Base-by-base conservation (phyloP, 1,139 yeast species). In the Sugiyamaella xylanicola region DNA sequence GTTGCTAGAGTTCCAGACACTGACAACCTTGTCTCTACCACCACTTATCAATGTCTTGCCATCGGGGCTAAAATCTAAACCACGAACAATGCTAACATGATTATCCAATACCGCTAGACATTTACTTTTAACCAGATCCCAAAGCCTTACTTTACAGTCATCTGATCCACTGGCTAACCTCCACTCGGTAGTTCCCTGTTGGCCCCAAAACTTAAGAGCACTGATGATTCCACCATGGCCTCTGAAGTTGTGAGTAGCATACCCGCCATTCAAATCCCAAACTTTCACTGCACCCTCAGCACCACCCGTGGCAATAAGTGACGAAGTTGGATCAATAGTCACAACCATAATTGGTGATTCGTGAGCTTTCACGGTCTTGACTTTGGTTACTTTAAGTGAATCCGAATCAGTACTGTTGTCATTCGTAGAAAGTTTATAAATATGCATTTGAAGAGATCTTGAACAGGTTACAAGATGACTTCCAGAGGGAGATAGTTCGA, bases 151-250 rank as follows among this genome's bases (percentile, higher is more conserved):
- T 11, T 82, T 78, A 54, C 76, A 67, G 58, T 97, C 98, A 77
- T 85, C 88, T 29, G 93, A 87, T 64, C 96, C 97, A 65, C 90
- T 82, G 15, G 90, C 87, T 58, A 93, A 77, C 65, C 78, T 78
- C 98, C 98, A 93, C 55, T 82, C 78, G 11, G 81, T 74, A 2
- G 86, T 77, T 62, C 87, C 85, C 3, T 68, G 66, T 51, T 83
- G 75, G 56, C 85, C 86, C 68, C 80, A 78, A 70, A 93, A 90
- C 35, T 77, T 74, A 56, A 93, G 72, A 2, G 95, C 83, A 56
- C 96, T 87, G 45, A 93, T 80, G 4, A 96, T 87, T n/a, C 95
- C 86, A 19, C 96, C 96, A 70, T 95, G 99, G 0, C 99, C 98
- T 69, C 89, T 86, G 59, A 93, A 80, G 16, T 90, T 85, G 72